Base-by-base conservation (phyloP, 345 rosid genomes). In the Rubroshorea leprosula region DNA sequence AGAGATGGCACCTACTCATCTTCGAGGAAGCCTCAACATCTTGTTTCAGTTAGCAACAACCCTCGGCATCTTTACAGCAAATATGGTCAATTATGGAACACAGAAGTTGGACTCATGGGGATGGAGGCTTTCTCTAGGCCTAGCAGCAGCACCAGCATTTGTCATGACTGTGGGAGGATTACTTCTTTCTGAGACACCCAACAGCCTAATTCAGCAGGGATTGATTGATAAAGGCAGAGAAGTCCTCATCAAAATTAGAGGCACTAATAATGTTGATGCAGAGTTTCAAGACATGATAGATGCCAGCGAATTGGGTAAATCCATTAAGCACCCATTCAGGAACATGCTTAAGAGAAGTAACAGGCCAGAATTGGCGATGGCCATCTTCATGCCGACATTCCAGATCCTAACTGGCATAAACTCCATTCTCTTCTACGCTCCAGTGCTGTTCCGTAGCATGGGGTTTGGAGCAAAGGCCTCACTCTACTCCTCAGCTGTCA, bases 1-100 rank as follows among this genome's bases (percentile, higher is more conserved):
- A 19, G 96, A 87, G 72, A 89, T 93, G 81, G 94, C 97, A 14
- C 99, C 99, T 4, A 75, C 91, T 13, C 99, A 87, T 82, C 88
- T 93, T 3, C 76, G 96, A 73, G 99, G 97, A 61, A 97, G 75
- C 44, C 67, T 93, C 12, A 87, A 89, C 76, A 93, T 89, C 84
- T 72, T 89, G 97, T 93, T 93, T 80, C 97, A 89, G 79, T 21
- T 89, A 54, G 97, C 99, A 51, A 89, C 99, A 5, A 89, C 99
- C 1, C 47, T 75, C 3, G 97, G 97, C 23, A 83, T 89, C 63
- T 93, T 93, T 54, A 79, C 86, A 0, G 99, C 99, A 0, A 93
- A 89, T 68, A 93, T 93, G 99, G 79, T 93, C 21, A 89, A 89
- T 52, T 93, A 49, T 16, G 91, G 97, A 58, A 93, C 97, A 3